Base-by-base conservation (phyloP, 2,329 filamentous ascomycete genomes). In the Apiospora phragmitis region DNA sequence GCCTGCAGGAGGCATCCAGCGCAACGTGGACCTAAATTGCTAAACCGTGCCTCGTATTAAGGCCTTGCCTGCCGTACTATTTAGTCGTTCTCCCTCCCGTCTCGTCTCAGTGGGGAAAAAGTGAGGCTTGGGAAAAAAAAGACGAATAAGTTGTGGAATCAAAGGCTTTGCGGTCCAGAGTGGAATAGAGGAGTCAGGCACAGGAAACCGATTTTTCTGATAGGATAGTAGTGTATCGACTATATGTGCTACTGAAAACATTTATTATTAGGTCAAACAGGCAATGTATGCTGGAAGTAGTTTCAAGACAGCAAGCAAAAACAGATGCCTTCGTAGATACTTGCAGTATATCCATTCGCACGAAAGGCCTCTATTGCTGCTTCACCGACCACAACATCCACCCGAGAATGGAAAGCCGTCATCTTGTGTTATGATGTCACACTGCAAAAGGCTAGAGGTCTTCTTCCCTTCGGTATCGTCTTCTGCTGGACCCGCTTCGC, bases 341-440 rank as follows among this genome's bases (percentile, higher is more conserved):
- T n/a, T 38, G 38, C 8, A n/a, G 38, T 16, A 1, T 32, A 32
- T 59, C 51, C 26, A 32, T 59, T 32, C 26, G 5, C 29, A 62
- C 55, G 1, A 4, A 18, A 62, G 12, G 32, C 18, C 32, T n/a
- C 16, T 62, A 24, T 62, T n/a, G 32, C 32, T 62, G 32, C 18
- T 14, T 62, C 55, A 38, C 55, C 55, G 55, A 62, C 55, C 38
- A 21, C 18, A 62, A n/a, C 55, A 38, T 32, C 29, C 55, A 62
- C 38, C 21, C 55, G 55, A 38, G 18, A 38, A 62, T 12, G 18
- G 14, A 62, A 38, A n/a, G 55, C 55, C 32, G 32, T 38, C 55
- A 62, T 38, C 32, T 32, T 62, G 18, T 38, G 32, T 62, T 62
- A 62, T 62, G 55, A 62, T 62, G 55, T 62, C 55, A 62, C 55